These are phyloP conservation scores for Vitis labrusca DNA, from an alignment of 164 flowering plant species.

Conservation along the genomic window DNA sequence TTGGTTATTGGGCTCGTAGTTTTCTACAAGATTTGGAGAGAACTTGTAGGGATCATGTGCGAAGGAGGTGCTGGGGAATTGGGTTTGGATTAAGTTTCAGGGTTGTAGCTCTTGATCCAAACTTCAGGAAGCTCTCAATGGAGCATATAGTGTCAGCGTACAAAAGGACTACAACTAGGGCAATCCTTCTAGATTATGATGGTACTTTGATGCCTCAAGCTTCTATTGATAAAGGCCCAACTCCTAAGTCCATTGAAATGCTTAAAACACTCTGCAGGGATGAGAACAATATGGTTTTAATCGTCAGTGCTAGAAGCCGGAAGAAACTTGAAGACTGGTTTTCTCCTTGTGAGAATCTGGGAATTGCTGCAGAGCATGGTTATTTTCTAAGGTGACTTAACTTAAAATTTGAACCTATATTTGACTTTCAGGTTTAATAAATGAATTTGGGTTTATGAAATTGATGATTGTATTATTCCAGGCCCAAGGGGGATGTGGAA, in stretches of 20 bases:
- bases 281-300: slow-evolving; percentile 58
- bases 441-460: background rate
- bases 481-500: slow-evolving; percentile 49
- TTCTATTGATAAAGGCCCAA: slow-evolving; percentile 64
- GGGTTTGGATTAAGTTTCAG: slow-evolving; percentile 70
- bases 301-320: slow-evolving; percentile 65
- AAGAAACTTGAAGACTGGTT: slow-evolving; percentile 58
- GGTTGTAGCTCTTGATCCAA: slow-evolving; percentile 73
- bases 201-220: slow-evolving; percentile 74
- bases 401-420: background rate
- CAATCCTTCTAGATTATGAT: slow-evolving; percentile 83
- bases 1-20: slow-evolving; percentile 73
- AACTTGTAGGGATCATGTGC: slow-evolving; percentile 54
- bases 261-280: slow-evolving; percentile 59
- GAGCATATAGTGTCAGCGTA: slow-evolving; percentile 75
- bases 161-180: slow-evolving; percentile 53
- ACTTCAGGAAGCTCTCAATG: slow-evolving; percentile 65
- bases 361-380: slow-evolving; percentile 82
- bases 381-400: slow-evolving; percentile 52
- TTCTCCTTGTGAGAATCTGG: slow-evolving; percentile 61
- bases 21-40: slow-evolving; percentile 70
- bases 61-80: slow-evolving; percentile 68
- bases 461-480: slow-evolving; percentile 12
- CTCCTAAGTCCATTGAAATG: slow-evolving; percentile 44
- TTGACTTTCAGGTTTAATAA: background rate